phyloP scores from a whole-genome alignment of 495 filamentous ascomycete genomes.

The Endocarpon pusillum region DNA sequence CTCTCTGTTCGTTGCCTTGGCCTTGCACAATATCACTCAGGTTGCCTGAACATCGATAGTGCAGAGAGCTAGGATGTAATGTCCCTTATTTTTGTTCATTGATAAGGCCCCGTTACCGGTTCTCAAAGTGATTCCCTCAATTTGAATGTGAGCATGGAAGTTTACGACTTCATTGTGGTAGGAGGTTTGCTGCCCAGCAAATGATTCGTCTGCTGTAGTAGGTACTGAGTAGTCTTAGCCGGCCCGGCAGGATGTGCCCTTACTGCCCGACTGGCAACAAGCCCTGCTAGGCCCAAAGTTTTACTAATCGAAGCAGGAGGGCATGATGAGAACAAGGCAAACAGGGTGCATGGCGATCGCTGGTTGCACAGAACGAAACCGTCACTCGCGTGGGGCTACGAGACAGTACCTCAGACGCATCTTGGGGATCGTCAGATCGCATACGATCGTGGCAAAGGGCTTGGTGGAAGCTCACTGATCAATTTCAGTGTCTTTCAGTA shows the following conservation, averaged over 20 bases:
- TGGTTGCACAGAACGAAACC: constrained; percentile 30
- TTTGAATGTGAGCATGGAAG: constrained; percentile 3
- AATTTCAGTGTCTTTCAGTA: constrained; percentile 44
- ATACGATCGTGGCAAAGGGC: constrained; percentile 38
- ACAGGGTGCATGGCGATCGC: constrained; percentile 34
- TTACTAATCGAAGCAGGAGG: constrained; percentile 43
- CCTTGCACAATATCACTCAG: too few species aligned
- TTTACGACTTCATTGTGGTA: constrained; percentile 38
- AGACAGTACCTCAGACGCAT: constrained; percentile 35
- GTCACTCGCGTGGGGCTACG: constrained; percentile 41
- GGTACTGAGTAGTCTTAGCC: constrained; percentile 19
- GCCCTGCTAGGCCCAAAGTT: constrained; percentile 26
- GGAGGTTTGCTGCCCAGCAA: constrained; percentile 23
- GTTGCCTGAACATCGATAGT: too few species aligned
- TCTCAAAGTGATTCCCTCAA: too few species aligned
- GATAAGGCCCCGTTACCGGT: too few species aligned
- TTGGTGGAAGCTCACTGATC: constrained; percentile 44
- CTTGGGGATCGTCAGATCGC: constrained; percentile 33
- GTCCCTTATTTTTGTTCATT: too few species aligned
- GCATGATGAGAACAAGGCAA: constrained; percentile 25
- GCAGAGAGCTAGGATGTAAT: too few species aligned
- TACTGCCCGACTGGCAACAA: constrained; percentile 29
- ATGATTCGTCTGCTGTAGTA: not conserved
- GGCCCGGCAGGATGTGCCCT: constrained; percentile 38
- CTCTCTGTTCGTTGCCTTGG: too few species aligned